These are phyloP conservation scores for Angomonas deanei DNA, from an alignment of 208 protist genomes.

Conservation along the genomic window DNA sequence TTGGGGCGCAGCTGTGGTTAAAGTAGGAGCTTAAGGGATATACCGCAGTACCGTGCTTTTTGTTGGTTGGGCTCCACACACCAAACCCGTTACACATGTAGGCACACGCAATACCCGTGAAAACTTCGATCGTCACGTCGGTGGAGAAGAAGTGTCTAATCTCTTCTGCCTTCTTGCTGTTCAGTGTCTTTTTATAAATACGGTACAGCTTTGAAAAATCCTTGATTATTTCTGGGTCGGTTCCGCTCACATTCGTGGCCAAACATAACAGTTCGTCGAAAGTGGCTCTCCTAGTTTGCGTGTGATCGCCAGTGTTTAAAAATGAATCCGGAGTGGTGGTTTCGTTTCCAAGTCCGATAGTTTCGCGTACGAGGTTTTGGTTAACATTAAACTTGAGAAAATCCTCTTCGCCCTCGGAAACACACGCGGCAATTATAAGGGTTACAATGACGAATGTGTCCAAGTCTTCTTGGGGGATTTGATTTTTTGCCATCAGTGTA, in stretches of 20 bases:
- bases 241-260: constrained; percentile 17
- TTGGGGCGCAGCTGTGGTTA: constrained; percentile 37
- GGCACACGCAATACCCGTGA: constrained; percentile 21
- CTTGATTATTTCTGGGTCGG: constrained; percentile 16
- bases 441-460: constrained; percentile 26
- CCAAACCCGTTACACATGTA: constrained; percentile 44
- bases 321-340: constrained; percentile 12
- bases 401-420: constrained; percentile 13
- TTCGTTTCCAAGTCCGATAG: constrained; percentile 16
- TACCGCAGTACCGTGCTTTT: constrained; percentile 15
- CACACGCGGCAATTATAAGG: constrained; percentile 16
- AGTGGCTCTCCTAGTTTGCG: constrained; percentile 1
- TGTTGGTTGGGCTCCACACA: constrained; percentile 16
- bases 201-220: constrained; percentile 21
- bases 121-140: constrained; percentile 17
- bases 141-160: constrained; percentile 4
- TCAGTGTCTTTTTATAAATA: constrained; percentile 10
- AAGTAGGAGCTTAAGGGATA: constrained; percentile 39
- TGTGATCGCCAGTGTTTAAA: not conserved
- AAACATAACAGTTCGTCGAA: constrained; percentile 32
- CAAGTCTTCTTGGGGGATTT: constrained; percentile 19
- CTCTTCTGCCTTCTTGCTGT: constrained; percentile 16
- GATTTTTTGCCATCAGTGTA: not conserved
- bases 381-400: not conserved
- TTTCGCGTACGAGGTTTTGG: constrained; percentile 6